phyloP scores from a whole-genome alignment of 352 stramenopile species.

The Phytophthora ramorum region DNA sequence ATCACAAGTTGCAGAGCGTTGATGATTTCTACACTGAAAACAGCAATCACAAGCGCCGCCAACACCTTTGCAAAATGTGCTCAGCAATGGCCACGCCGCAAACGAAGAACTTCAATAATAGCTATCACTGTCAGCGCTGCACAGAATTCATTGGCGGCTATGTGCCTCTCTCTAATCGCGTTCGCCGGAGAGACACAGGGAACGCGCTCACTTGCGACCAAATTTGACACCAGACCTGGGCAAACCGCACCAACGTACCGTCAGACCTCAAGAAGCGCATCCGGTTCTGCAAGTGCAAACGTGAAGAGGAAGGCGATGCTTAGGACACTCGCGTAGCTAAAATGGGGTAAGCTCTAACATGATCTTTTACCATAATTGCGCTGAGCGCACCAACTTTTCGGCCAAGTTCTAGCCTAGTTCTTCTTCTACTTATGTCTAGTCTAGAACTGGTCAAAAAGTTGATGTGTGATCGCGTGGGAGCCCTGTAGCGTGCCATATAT shows the following conservation, averaged over 20 bases:
- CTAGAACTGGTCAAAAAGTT: too few relatives aligned
- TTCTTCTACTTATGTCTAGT: too few relatives aligned
- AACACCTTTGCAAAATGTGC: constrained; percentile 19
- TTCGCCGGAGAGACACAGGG: neutral
- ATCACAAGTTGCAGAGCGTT: constrained; percentile 1
- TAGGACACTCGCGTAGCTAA: too few relatives aligned
- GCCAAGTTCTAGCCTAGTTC: too few relatives aligned
- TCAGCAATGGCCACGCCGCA: constrained; percentile 4
- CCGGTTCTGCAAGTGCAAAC: constrained; percentile 7
- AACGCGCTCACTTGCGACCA: constrained; percentile 15
- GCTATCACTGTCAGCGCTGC: constrained; percentile 13
- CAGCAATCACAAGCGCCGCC: neutral
- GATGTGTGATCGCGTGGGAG: too few relatives aligned
- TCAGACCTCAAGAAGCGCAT: constrained; percentile 5
- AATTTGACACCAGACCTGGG: constrained; percentile 10
- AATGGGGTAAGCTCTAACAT: too few relatives aligned
- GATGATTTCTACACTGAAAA: neutral
- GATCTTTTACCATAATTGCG: too few relatives aligned
- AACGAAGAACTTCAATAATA: constrained; percentile 9
- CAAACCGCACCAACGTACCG: neutral
- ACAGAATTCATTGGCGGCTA: neutral
- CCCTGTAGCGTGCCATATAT: too few relatives aligned
- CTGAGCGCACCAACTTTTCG: too few relatives aligned
- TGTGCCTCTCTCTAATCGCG: constrained; percentile 6
- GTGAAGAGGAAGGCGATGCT: neutral